Evolutionary conservation across 805 yeast species (phyloP).

Genomic region (Saccharomycopsis lassenensis): DNA sequence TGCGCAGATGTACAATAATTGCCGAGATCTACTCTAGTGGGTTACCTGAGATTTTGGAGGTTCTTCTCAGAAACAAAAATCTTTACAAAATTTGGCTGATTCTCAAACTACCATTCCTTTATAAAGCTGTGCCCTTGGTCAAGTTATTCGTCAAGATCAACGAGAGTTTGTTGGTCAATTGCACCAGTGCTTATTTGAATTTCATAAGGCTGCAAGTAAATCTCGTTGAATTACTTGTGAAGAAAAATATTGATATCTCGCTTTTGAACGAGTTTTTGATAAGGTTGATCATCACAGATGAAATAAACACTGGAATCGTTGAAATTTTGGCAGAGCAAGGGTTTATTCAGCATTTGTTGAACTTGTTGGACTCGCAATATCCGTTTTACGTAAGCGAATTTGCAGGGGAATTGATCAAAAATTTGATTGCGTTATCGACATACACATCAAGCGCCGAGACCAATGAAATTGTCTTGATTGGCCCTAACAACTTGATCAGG

Average conservation of each 20-base stretch:
- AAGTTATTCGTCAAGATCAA: slow-evolving; percentile 16
- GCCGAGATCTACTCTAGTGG: slow-evolving; percentile 15
- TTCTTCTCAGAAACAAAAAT: slow-evolving; percentile 6
- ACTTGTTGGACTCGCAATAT: slow-evolving; percentile 56
- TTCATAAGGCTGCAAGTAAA: slow-evolving; percentile 25
- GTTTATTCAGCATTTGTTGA: slow-evolving; percentile 61
- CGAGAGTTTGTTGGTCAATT: slow-evolving; percentile 11
- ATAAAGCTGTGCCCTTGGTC: slow-evolving; percentile 10
- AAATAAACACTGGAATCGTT: slow-evolving; percentile 82
- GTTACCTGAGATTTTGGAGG: slow-evolving; percentile 8
- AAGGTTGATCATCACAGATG: slow-evolving; percentile 86
- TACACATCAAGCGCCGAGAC: slow-evolving; percentile 69
- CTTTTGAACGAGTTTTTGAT: slow-evolving; percentile 79
- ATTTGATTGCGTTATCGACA: slow-evolving; percentile 76
- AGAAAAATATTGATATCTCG: slow-evolving; percentile 85
- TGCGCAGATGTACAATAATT: slow-evolving; percentile 12
- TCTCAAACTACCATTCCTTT: slow-evolving; percentile 9
- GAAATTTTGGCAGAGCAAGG: slow-evolving; percentile 63
- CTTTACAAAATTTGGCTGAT: slow-evolving; percentile 12
- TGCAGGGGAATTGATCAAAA: slow-evolving; percentile 90
- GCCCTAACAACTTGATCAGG: slow-evolving; percentile 90
- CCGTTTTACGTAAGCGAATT: slow-evolving; percentile 76
- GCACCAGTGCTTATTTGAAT: slow-evolving; percentile 25
- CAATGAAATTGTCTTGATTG: slow-evolving; percentile 82
- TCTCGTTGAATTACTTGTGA: slow-evolving; percentile 70